A percentile compares a stretch with the other conserved stretches of the same genome.
phyloP scores from a whole-genome alignment of 164 flowering plant species.

The Magnolia changhungtana region DNA sequence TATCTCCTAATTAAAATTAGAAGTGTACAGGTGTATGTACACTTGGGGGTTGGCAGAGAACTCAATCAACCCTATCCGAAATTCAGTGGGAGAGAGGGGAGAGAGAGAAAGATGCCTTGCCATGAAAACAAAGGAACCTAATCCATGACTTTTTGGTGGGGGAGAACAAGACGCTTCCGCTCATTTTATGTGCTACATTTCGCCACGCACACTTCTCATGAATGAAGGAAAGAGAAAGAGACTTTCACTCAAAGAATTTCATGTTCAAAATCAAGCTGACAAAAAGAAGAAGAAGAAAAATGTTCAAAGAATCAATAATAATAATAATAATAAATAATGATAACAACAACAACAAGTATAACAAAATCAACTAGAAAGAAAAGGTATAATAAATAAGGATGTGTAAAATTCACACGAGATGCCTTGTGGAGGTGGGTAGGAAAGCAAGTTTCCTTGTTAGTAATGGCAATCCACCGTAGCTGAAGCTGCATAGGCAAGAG shows the following conservation, averaged over 20 bases:
- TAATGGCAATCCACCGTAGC: slow-evolving; percentile 72
- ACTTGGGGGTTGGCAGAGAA: no score
- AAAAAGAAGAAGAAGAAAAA: slow-evolving; percentile 4
- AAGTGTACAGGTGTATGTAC: no score
- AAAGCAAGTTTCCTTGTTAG: slow-evolving; percentile 14
- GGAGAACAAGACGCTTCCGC: not conserved
- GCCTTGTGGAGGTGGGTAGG: not conserved
- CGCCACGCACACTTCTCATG: not conserved
- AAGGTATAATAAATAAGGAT: slow-evolving; percentile 7
- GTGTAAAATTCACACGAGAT: slow-evolving; percentile 9
- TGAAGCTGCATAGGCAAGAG: slow-evolving; percentile 52
- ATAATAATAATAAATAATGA: no score
- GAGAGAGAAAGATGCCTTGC: no score
- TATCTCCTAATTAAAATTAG: no score
- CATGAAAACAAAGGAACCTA: not conserved
- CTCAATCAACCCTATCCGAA: no score
- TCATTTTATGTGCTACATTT: not conserved
- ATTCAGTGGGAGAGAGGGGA: not conserved
- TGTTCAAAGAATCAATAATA: slow-evolving; percentile 8
- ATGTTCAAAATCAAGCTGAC: not conserved
- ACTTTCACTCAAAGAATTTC: slow-evolving; percentile 1
- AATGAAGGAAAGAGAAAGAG: slow-evolving; percentile 6
- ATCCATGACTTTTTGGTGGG: slow-evolving; percentile 9
- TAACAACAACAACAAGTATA: not conserved
- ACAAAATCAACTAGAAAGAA: not conserved